These are phyloP conservation scores for Tolypocladium pustulatum DNA, from an alignment of 2,329 filamentous ascomycete species.

Conservation along the genomic window DNA sequence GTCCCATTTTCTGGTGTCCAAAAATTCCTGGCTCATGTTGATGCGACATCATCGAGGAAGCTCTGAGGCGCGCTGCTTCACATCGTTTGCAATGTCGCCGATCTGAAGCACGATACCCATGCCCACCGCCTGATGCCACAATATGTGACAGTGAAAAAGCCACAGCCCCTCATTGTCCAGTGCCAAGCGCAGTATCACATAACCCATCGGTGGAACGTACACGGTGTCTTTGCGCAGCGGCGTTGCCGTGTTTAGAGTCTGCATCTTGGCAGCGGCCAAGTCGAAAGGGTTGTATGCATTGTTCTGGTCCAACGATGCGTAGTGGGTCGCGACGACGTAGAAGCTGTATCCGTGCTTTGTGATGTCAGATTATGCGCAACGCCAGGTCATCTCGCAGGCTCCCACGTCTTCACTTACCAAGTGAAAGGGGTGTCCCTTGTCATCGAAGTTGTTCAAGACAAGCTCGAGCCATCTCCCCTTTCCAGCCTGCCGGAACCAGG, in stretches of 20 bases:
- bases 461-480: slow-evolving; percentile 31
- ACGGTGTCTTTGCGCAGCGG: slow-evolving; percentile 20
- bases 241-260: slow-evolving; percentile 8
- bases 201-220: slow-evolving; percentile 21
- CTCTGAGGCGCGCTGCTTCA: not conserved
- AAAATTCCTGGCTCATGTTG: not conserved
- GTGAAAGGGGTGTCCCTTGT: slow-evolving; percentile 38
- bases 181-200: slow-evolving; percentile 22
- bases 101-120: slow-evolving; percentile 8
- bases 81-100: slow-evolving; percentile 1
- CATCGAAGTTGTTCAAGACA: slow-evolving; percentile 39
- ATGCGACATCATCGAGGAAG: slow-evolving; percentile 2
- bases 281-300: slow-evolving; percentile 9
- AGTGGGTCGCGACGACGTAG: slow-evolving; percentile 6
- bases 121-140: slow-evolving; percentile 27
- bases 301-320: not conserved
- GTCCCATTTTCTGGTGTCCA: not conserved
- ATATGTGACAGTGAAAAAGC: slow-evolving; percentile 26
- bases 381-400: not conserved
- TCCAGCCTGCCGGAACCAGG: slow-evolving; percentile 7
- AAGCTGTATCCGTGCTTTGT: slow-evolving; percentile 11
- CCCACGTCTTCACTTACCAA: slow-evolving; percentile 20
- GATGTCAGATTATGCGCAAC: not conserved
- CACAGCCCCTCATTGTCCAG: slow-evolving; percentile 25
- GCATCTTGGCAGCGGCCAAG: not conserved